These are phyloP conservation scores for Gorgonomyces haynaldii DNA, from an alignment of 192 early-diverging fungal genomes.

Conservation along the genomic window DNA sequence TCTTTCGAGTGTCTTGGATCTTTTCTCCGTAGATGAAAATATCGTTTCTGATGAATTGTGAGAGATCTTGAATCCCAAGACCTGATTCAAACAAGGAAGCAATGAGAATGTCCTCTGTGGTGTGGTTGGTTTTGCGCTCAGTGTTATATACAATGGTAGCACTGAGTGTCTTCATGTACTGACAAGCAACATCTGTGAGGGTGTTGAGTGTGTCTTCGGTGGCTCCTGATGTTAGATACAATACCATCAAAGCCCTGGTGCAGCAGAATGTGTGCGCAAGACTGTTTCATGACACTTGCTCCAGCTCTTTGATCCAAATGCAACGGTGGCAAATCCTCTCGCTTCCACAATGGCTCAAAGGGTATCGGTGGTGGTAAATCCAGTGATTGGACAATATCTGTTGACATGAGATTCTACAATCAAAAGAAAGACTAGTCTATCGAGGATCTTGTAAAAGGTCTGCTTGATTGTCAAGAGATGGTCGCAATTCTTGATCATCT, in stretches of 20 bases:
- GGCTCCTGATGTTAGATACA: no score
- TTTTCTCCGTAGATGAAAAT: slow-evolving; percentile 58
- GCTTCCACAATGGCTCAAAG: neutral
- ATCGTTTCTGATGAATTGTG: slow-evolving; percentile 77
- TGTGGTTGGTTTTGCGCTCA: no score
- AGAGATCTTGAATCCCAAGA: no score
- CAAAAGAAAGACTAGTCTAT: slow-evolving; percentile 18
- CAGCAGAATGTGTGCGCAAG: no score
- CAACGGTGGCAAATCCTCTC: neutral
- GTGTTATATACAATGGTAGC: no score
- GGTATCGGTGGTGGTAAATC: neutral
- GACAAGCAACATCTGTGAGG: no score
- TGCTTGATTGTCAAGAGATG: slow-evolving; percentile 41
- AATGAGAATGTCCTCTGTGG: no score
- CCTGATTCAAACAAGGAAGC: no score
- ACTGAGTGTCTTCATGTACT: no score
- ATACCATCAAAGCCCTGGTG: no score
- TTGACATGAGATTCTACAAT: neutral
- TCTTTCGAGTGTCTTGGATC: slow-evolving; percentile 63
- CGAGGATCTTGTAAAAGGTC: slow-evolving; percentile 48
- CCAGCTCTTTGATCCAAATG: neutral
- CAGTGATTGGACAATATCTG: neutral
- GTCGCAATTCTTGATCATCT: slow-evolving; percentile 33
- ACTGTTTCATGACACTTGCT: neutral
- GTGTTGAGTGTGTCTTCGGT: no score